Evolutionary conservation across 805 yeast genomes (phyloP).

Genomic region (Candida sithepensis): DNA sequence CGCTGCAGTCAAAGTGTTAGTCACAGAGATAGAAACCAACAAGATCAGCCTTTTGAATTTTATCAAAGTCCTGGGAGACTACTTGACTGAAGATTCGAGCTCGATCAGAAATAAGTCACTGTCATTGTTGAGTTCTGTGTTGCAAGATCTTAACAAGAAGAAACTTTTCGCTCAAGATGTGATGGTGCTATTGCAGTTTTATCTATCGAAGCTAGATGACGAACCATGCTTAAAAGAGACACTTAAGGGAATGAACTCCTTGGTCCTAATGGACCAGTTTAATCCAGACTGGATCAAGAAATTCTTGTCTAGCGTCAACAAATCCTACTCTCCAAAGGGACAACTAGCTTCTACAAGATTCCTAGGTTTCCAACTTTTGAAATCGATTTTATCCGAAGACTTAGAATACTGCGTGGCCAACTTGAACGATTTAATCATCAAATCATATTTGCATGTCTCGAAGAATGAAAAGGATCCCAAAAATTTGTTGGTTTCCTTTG

Average conservation of each 20-base stretch:
- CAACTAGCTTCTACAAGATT: conserved; percentile 62
- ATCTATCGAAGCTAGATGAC: conserved; percentile 66
- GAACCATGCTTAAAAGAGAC: conserved; percentile 48
- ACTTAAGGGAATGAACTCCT: conserved; percentile 48
- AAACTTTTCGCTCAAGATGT: conserved; percentile 42
- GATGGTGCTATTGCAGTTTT: conserved; percentile 52
- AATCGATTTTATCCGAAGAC: conserved; percentile 32
- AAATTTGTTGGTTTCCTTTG: conserved; percentile 70
- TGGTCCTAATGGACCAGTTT: conserved; percentile 52
- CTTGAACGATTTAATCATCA: conserved; percentile 42
- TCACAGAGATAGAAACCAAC: conserved; percentile 22
- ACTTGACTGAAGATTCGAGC: conserved; percentile 46
- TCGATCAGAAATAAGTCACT: conserved; percentile 38
- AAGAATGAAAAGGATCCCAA: conserved; percentile 93
- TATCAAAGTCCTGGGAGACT: conserved; percentile 43
- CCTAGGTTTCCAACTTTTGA: conserved; percentile 50
- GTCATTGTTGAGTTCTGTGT: conserved; percentile 37
- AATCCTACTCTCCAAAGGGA: conserved; percentile 51
- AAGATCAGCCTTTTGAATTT: conserved; percentile 38
- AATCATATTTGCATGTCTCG: conserved; percentile 63
- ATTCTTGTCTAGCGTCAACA: conserved; percentile 35
- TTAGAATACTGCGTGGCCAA: conserved; percentile 18
- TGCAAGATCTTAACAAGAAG: conserved; percentile 25
- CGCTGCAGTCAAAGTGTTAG: conserved; percentile 28
- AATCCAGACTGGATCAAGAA: conserved; percentile 31